Evolutionary conservation across 2,329 filamentous ascomycete genomes (phyloP).

Genomic region (Fusarium duplospermum): DNA sequence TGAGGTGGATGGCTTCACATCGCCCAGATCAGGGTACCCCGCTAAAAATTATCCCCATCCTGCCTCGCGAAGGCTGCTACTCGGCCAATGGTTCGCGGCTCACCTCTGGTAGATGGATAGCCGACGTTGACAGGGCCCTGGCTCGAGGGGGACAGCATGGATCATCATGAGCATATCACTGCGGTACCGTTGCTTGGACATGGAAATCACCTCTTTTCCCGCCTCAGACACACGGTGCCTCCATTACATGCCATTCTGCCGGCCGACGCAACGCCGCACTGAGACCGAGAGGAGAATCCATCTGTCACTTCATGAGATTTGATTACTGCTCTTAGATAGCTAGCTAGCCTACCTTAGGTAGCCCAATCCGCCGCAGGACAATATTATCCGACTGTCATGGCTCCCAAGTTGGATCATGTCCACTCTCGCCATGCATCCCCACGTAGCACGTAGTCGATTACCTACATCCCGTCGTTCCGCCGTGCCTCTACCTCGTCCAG

Average conservation of each 20-base stretch:
- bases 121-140: constrained; percentile 1
- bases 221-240: constrained; percentile 18
- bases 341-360: background rate
- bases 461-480: constrained; percentile 9
- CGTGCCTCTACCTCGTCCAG: background rate
- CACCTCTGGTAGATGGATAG: constrained; percentile 18
- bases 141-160: constrained; percentile 7
- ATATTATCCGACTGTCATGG: background rate
- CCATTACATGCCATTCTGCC: constrained; percentile 2
- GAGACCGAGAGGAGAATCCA: constrained; percentile 26
- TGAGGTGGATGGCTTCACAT: constrained; percentile 11
- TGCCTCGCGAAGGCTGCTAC: constrained; percentile 2
- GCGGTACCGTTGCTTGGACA: constrained; percentile 8
- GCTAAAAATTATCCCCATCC: constrained; percentile 30
- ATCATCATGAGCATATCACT: constrained; percentile 8
- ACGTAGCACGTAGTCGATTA: constrained; percentile 20
- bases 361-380: background rate
- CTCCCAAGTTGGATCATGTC: constrained; percentile 1
- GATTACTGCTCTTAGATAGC: background rate
- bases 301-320: background rate
- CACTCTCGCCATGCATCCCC: constrained; percentile 17
- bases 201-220: constrained; percentile 21
- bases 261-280: constrained; percentile 36
- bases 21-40: constrained; percentile 34
- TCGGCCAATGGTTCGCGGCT: constrained; percentile 26